phyloP scores from a whole-genome alignment of 1,284 basidiomycete genomes.

The Irpex sp. region DNA sequence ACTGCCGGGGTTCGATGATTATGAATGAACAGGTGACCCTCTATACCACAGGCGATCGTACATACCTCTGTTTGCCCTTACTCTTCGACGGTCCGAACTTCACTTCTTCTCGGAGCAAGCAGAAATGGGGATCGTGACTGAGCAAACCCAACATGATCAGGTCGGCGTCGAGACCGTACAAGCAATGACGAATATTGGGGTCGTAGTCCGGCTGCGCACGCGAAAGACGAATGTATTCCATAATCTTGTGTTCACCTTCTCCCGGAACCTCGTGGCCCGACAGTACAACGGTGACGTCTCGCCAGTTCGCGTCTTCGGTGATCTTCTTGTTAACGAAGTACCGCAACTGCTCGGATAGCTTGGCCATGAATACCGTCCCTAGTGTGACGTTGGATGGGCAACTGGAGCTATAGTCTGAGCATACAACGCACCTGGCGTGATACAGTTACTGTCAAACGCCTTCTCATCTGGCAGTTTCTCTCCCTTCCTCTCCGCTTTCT shows the following conservation, averaged over 20 bases:
- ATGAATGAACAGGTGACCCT: not conserved
- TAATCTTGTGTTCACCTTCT: constrained; percentile 99
- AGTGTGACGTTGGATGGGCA: constrained; percentile 1
- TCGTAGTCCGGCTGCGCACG: constrained; percentile 96
- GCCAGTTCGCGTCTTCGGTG: constrained; percentile 92
- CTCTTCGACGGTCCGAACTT: constrained; percentile 87
- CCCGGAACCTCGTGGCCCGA: constrained; percentile 99
- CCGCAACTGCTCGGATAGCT: constrained; percentile 85
- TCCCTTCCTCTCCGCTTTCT: constrained; percentile 85
- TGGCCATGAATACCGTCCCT: constrained; percentile 96
- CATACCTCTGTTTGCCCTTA: constrained; percentile 68
- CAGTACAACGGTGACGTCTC: constrained; percentile 87
- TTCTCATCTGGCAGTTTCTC: constrained; percentile 92
- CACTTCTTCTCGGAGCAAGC: constrained; percentile 95
- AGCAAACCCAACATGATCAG: constrained; percentile 97
- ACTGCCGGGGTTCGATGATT: constrained; percentile 34
- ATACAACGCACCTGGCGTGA: constrained; percentile 83
- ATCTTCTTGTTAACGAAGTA: constrained; percentile 99
- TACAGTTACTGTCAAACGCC: constrained; percentile 98
- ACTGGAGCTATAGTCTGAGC: constrained; percentile 7
- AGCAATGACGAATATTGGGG: constrained; percentile 91
- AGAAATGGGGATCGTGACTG: constrained; percentile 99
- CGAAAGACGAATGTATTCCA: constrained; percentile 96
- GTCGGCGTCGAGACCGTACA: constrained; percentile 98
- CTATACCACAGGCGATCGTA: not conserved